Conservation (phyloP, 345 rosid genomes). For the Mercurialis annua region DNA sequence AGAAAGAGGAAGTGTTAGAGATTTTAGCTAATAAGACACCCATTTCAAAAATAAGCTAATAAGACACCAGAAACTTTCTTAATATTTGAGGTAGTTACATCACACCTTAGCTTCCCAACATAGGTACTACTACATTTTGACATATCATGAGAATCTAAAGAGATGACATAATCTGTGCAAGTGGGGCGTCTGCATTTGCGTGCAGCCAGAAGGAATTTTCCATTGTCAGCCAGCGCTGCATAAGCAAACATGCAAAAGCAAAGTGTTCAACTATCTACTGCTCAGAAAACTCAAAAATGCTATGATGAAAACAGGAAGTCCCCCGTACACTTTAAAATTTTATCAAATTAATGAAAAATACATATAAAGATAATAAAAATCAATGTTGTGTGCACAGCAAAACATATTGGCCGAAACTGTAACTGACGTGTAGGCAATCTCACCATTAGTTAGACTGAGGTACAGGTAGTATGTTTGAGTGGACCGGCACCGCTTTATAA, state of each 20-base stretch:
- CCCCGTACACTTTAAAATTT: background rate
- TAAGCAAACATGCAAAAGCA: background rate
- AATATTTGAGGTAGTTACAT: background rate
- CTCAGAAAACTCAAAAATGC: background rate
- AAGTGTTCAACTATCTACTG: background rate
- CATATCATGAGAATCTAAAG: constrained; percentile 26
- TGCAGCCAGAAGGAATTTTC: constrained; percentile 37
- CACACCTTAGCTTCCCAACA: constrained; percentile 33
- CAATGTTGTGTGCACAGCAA: background rate
- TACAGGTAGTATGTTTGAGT: constrained; percentile 27
- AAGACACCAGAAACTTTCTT: background rate
- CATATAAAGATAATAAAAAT: background rate
- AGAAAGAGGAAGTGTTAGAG: background rate
- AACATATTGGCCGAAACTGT: background rate
- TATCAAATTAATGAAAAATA: background rate
- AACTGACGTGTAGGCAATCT: background rate
- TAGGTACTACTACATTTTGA: constrained; percentile 29
- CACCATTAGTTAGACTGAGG: constrained; percentile 31
- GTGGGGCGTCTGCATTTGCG: constrained; percentile 33
- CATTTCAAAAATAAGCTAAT: too few species aligned
- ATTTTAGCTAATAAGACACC: background rate
- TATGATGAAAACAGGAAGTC: background rate
- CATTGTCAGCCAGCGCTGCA: constrained; percentile 28
- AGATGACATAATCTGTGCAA: constrained; percentile 32
- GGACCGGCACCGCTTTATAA: constrained; percentile 33